phyloP scores from a whole-genome alignment of 306 rosid species.

The Trifolium pratense region DNA sequence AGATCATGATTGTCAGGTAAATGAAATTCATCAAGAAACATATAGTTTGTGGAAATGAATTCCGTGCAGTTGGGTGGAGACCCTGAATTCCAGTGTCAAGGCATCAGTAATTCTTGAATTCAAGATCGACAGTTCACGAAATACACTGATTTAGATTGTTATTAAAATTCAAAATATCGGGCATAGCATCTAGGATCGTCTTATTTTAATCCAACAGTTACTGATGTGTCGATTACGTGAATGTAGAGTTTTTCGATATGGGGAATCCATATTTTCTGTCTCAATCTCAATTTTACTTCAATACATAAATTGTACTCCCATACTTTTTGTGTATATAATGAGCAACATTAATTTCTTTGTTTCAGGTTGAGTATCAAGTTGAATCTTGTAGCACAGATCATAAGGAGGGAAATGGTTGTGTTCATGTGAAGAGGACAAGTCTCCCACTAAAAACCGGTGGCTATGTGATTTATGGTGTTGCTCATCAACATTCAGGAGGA shows the following conservation, averaged over 20 bases:
- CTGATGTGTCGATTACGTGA: not conserved
- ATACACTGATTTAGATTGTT: too few relatives aligned
- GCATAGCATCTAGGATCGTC: too few relatives aligned
- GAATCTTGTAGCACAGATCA: not conserved
- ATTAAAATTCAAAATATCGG: too few relatives aligned
- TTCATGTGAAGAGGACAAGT: not conserved
- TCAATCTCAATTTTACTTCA: not conserved
- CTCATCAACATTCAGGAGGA: too few relatives aligned
- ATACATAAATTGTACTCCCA: too few relatives aligned
- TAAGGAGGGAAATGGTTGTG: not conserved
- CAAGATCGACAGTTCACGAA: too few relatives aligned
- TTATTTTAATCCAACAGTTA: too few relatives aligned
- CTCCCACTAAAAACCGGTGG: not conserved
- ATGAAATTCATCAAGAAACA: slow-evolving; percentile 23
- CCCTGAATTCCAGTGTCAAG: not conserved
- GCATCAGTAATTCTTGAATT: not conserved
- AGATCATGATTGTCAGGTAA: slow-evolving; percentile 59
- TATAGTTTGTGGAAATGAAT: not conserved
- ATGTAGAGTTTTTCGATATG: not conserved
- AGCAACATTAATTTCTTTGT: not conserved
- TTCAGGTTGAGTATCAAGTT: not conserved
- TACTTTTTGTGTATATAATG: not conserved
- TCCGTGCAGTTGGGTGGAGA: too few relatives aligned
- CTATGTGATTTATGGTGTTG: too few relatives aligned
- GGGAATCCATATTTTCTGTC: not conserved